Evolutionary conservation across 306 rosid genomes (phyloP), one percentile per base, ranked within the genome.

Genomic region (Lupinus albus): DNA sequence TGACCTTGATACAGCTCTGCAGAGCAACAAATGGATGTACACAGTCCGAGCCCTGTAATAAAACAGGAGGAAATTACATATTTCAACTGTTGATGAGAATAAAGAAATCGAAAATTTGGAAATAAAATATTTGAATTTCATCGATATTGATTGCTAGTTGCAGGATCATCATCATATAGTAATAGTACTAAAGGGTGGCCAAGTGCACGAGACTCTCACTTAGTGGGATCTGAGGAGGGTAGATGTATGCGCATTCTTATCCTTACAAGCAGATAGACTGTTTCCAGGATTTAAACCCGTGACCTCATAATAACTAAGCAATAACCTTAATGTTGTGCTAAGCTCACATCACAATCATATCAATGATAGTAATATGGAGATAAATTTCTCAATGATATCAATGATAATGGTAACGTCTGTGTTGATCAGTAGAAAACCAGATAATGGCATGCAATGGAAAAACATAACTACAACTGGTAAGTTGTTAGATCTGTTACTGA

Each of bases 1-100:
- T 80, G 68, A 88, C 88, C 82, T 88, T 93, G 76, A 93, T 89
- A 82, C 96, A 93, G 61, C 81, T 86, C 85, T 93, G 97, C 80
- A 93, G 78, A 51, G 86, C 85, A 59, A 93, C 84, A 66, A 93
- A 89, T 25, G 96, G 94, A 65, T 79, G 82, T 74, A 89, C 93
- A 54, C 97, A 93, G 79, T 87, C 97, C 18, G 97, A 93, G 48
- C 98, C 98, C 93, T 92, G 17, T 70, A 78, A 72, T 72, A 76
- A 72, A 70, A 81, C 14, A 53, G 68, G 56, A 9, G 59, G 55
- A 58, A 53, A n/a, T 17, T 36, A 52, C 13, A 67, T 35, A 39
- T 56, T 51, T 56, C 45, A 80, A 72, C 47, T 25, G 39, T 46
- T 18, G 30, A 36, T 16, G 5, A 51, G 32, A 74, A 71, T 41